Evolutionary conservation across 1,139 yeast species (phyloP), one percentile per base, ranked within the genome.

Genomic region (Yamadazyma diddensiae): DNA sequence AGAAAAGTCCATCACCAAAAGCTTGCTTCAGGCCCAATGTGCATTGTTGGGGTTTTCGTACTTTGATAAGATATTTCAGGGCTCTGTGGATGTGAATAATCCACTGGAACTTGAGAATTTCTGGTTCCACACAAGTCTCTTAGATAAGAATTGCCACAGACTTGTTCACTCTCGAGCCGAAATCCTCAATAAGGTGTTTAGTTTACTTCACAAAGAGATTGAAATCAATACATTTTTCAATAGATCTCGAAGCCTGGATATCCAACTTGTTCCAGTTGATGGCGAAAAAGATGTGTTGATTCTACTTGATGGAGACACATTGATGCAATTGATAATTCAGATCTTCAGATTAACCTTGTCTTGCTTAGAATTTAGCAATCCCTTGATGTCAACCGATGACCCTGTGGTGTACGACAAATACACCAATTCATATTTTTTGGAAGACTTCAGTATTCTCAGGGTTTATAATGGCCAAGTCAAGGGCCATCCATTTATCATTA

Each of bases 371-470:
- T 35, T 43, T 15, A 18, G 32, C 2, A 39, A 41, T 24, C 42
- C 39, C 1, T 28, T 40, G 21, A 21, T 43, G 2, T 29, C 38
- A 2, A 8, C 10, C 3, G 23, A 28, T 2, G 37, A 36, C 15
- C 29, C 18, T 5, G 21, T 11, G 6, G 40, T 32, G 13, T 28
- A 22, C 25, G 39, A 36, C 5, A 28, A 37, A 21, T 49, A 49
- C 29, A 25, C 33, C 21, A 26, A 38, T 22, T 28, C 40, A 2
- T 42, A 42, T 35, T 48, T 28, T 28, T 30, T 51, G 9, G 65
- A 62, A 36, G 65, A 59, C 39, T 53, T 49, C 33, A 54, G 54
- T 30, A 35, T 63, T 9, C 31, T 58, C 8, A 40, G 64, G 21
- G 35, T 62, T 4, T 60, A 60, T 32, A 37, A 57, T 8, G 57